Evolutionary conservation across 495 filamentous ascomycete species (phyloP).

Genomic region (Ascodesmis nigricans): DNA sequence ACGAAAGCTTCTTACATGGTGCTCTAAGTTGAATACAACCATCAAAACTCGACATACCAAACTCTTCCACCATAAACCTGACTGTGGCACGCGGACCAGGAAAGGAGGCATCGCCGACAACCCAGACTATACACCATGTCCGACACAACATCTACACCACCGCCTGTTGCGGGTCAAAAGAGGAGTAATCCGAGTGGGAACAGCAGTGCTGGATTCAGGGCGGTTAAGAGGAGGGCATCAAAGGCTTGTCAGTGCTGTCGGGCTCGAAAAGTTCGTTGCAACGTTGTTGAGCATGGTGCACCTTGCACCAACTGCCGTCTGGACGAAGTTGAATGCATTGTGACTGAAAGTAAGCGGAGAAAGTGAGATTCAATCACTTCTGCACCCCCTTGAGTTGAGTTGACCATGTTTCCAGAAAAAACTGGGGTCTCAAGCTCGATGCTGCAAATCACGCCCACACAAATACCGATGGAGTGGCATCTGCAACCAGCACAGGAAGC

Average conservation of each 20-base stretch:
- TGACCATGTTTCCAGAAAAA: no score
- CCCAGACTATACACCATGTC: not conserved
- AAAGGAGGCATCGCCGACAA: not conserved
- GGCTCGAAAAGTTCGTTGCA: conserved; percentile 77
- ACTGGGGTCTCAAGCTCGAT: conserved; percentile 21
- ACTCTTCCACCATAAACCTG: not conserved
- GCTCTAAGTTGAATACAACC: not conserved
- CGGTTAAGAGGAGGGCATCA: conserved; percentile 62
- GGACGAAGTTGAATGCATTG: conserved; percentile 71
- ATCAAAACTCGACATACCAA: not conserved
- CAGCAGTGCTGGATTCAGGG: conserved; percentile 22
- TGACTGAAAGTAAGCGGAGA: conserved; percentile 76
- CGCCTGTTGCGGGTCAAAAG: conserved; percentile 10
- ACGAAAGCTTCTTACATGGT: not conserved
- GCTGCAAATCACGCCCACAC: conserved; percentile 1
- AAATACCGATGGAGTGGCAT: no score
- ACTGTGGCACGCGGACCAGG: not conserved
- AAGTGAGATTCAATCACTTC: conserved; percentile 44
- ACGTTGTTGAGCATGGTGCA: conserved; percentile 68
- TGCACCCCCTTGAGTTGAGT: no score
- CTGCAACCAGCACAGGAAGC: no score
- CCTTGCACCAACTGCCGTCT: conserved; percentile 79
- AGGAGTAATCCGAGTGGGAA: conserved; percentile 9
- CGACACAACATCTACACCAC: not conserved
- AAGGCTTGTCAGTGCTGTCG: conserved; percentile 75